Conservation (phyloP, 1,284 basidiomycete species). For the Fomitopsis schrenkii region DNA sequence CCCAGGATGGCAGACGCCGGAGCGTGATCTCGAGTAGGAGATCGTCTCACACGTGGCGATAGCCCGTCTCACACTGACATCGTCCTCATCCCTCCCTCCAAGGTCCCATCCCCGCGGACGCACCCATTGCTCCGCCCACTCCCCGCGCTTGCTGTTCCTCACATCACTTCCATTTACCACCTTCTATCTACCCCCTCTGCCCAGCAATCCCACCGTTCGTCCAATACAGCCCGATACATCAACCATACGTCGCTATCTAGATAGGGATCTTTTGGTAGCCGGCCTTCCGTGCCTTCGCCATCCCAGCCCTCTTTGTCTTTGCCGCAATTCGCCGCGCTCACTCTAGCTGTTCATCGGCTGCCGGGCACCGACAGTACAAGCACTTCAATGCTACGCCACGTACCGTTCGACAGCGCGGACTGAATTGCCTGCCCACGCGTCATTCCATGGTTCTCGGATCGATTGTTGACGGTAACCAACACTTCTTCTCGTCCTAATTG, state of each 20-base stretch:
- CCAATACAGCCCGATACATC: background rate
- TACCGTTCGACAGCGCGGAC: background rate
- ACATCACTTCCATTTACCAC: background rate
- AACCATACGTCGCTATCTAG: background rate
- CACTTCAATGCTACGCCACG: background rate
- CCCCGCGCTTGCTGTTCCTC: background rate
- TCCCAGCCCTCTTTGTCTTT: background rate
- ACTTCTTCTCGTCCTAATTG: background rate
- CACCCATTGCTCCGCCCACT: background rate
- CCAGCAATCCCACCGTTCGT: background rate
- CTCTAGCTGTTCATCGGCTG: background rate
- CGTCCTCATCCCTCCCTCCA: background rate
- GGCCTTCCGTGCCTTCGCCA: background rate
- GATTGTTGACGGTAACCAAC: background rate
- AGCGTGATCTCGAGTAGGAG: background rate
- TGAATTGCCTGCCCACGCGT: too few species aligned
- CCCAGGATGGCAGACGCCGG: background rate
- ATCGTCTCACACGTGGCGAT: conserved; percentile 1
- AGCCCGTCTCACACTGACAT: background rate
- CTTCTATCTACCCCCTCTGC: background rate
- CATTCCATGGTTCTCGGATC: background rate
- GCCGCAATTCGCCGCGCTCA: background rate
- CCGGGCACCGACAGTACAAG: background rate
- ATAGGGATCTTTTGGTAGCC: background rate
- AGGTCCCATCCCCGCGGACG: background rate